phyloP scores from a whole-genome alignment of 2,329 filamentous ascomycete species.

The Diaporthe amygdali region DNA sequence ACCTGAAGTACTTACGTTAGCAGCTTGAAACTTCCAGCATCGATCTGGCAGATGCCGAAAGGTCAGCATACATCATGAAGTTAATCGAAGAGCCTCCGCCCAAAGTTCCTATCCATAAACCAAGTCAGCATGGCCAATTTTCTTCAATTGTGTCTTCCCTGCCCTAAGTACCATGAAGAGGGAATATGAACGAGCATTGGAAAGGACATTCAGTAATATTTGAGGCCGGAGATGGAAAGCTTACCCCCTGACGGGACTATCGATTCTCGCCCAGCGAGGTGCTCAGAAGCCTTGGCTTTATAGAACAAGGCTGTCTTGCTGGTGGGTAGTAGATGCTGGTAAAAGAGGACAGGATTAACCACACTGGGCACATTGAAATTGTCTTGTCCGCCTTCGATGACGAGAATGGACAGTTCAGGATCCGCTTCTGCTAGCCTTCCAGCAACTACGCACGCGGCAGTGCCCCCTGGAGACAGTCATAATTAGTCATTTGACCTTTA shows the following conservation, averaged over 20 bases:
- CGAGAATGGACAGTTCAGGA: slow-evolving; percentile 52
- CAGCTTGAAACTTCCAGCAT: no score
- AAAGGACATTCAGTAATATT: no score
- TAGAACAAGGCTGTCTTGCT: slow-evolving; percentile 53
- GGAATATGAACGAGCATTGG: not conserved
- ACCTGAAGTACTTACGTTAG: slow-evolving; percentile 21
- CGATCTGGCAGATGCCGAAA: not conserved
- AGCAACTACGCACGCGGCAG: slow-evolving; percentile 55
- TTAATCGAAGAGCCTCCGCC: slow-evolving; percentile 58
- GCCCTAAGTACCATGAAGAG: not conserved
- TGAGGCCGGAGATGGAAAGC: not conserved
- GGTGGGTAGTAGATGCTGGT: slow-evolving; percentile 51
- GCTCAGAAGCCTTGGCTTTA: slow-evolving; percentile 48
- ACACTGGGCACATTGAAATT: slow-evolving; percentile 56
- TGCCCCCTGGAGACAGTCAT: slow-evolving; percentile 43
- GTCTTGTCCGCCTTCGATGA: slow-evolving; percentile 60
- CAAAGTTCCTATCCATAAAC: slow-evolving; percentile 36
- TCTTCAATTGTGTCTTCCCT: not conserved
- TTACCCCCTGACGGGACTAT: slow-evolving; percentile 44
- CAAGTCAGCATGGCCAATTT: not conserved
- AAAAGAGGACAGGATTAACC: slow-evolving; percentile 54
- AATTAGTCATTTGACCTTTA: not conserved
- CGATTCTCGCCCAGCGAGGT: slow-evolving; percentile 49
- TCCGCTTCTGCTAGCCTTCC: slow-evolving; percentile 55
- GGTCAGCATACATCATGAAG: slow-evolving; percentile 43